Base-by-base conservation (phyloP, 2,329 filamentous ascomycete species). In the Paecilomyces fulvus region DNA sequence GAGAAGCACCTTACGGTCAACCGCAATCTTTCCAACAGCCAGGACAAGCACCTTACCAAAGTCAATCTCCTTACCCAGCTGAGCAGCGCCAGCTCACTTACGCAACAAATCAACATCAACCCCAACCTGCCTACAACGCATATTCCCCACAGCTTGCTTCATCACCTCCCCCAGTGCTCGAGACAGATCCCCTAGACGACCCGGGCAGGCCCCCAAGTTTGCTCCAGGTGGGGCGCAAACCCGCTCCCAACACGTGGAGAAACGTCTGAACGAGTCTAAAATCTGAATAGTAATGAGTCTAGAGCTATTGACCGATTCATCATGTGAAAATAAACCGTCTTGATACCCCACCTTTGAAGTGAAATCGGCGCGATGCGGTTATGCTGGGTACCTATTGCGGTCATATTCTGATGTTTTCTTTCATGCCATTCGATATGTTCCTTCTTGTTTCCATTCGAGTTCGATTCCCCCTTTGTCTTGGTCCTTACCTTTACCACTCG, bases 171-270 rank as follows among this genome's bases (percentile, higher is more conserved):
- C 61, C 67, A 12, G 17, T 7, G n/a, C 2, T 43, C 37, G 37
- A 17, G 9, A 17, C 17, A 9, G 37, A n/a, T 17, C 70, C 68
- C 57, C 60, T 62, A 6, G 55, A 64, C 11, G 64, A 67, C 28
- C 56, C 63, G 58, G 65, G 67, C 57, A 65, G 71, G 59, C 71
- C 73, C 33, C 73, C 73, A 9, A 75, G 69, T 67, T 61, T 75
- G 31, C 59, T 75, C 55, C 70, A 74, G 58, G 71, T 69, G 55
- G 74, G 73, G 14, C 67, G 71, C 54, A 70, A 70, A 55, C 70
- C 73, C 10, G 66, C 63, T 7, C 60, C 64, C 37, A 71, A 73
- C 49, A 69, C 67, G 25, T 72, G 62, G 52, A 65, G 68, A 55
- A 64, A 73, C 60, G 65, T 75, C 51, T 51, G 48, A 49, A 25